A percentile compares a stretch with the other conserved stretches of the same genome.
phyloP scores from a whole-genome alignment of 1,284 basidiomycete genomes.

The Xerocomus amazonicus region DNA sequence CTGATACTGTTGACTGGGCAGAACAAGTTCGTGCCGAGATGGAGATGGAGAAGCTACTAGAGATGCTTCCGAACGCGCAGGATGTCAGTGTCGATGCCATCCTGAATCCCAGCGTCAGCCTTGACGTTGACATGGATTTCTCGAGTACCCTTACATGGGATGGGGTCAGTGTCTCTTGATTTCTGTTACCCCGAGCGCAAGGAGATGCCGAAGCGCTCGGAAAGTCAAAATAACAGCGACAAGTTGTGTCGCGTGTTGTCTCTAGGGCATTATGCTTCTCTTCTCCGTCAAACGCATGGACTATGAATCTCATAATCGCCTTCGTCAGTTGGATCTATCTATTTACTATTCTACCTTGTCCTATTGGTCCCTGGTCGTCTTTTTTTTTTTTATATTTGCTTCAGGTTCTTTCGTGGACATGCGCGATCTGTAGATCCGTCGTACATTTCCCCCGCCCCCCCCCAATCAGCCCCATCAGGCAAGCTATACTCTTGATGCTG shows the following conservation, averaged over 20 bases:
- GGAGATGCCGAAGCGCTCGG: slow-evolving; percentile 7
- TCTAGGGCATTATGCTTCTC: slow-evolving; percentile 8
- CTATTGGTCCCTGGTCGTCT: slow-evolving; percentile 21
- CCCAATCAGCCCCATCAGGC: not conserved
- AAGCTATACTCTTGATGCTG: slow-evolving; percentile 23
- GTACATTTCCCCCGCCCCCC: not conserved
- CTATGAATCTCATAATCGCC: slow-evolving; percentile 7
- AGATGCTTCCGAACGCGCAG: slow-evolving; percentile 43
- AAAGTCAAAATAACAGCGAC: slow-evolving; percentile 15
- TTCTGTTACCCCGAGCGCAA: slow-evolving; percentile 1
- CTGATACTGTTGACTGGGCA: slow-evolving; percentile 24
- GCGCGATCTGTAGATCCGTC: not conserved
- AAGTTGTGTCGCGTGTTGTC: slow-evolving; percentile 2
- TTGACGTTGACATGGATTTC: slow-evolving; percentile 34
- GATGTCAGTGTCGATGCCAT: slow-evolving; percentile 29
- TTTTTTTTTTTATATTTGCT: slow-evolving; percentile 1
- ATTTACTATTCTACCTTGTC: slow-evolving; percentile 27
- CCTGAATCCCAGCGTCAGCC: slow-evolving; percentile 22
- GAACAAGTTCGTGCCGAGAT: slow-evolving; percentile 38
- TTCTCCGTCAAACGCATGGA: slow-evolving; percentile 16
- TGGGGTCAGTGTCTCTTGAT: slow-evolving; percentile 28
- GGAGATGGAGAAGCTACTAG: slow-evolving; percentile 62
- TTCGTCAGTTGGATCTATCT: slow-evolving; percentile 20
- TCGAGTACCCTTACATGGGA: slow-evolving; percentile 36
- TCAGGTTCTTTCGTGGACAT: slow-evolving; percentile 2